Base-by-base conservation (phyloP, 176 grass and related monocot species). In the Triticum timopheevii region DNA sequence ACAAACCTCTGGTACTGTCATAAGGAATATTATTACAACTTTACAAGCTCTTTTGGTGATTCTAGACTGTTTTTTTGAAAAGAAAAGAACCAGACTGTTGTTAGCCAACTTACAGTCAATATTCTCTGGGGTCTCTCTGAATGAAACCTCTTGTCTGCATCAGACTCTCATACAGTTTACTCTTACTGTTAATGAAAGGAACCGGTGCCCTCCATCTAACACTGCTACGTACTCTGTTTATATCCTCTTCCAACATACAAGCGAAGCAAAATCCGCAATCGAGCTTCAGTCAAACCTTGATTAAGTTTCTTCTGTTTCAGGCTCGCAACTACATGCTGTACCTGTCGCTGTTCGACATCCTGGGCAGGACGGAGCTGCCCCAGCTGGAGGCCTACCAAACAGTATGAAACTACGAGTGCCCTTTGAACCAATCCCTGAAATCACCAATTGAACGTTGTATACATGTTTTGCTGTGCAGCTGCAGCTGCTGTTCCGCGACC, bases 301-400 rank as follows among this genome's bases (percentile, higher is more conserved):
- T 54, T 11, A 11, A 45, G 34, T 44, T 7, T 4, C 34, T 40
- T 88, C 23, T 82, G 75, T 78, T 49, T 9, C 90, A 95, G 93
- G 91, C 91, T 25, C 81, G 88, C 20, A 82, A 91, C 28, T 85
- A 82, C 63, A 90, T 79, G 67, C 24, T 95, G 33, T 95, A 95
- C 61, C 81, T 82, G 38, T 90, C 91, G 7, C 39, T 93, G 42
- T 92, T 93, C 22, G 83, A 91, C 65, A 87, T 93, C 80, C 89
- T 95, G 11, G 79, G 89, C 54, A 90, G 85, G 77, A 82, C 74
- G 61, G 93, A 91, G 50, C 45, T 85, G 49, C 85, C 76, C 33
- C 80, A 81, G 30, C 13, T 22, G 1, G 84, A 95, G 67, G 87
- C 65, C 30, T 91, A 95, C 82, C 78, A n/a, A 83, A 42, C 90